Conservation (phyloP, 1,139 yeast species). For the Debaryomycetaceae sp. region DNA sequence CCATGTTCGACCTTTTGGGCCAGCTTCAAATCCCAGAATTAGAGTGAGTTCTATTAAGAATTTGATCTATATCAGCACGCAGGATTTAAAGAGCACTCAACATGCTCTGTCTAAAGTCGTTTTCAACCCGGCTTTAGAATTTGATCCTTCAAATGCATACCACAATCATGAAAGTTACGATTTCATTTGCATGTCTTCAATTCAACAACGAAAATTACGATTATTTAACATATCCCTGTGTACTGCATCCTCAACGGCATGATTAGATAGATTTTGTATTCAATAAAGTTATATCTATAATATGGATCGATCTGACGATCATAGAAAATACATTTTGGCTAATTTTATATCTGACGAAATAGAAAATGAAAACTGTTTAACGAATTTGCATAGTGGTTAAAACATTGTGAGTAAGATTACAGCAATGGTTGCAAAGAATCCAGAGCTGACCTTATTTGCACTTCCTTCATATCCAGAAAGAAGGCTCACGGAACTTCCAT, state of each 20-base stretch:
- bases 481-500: not conserved
- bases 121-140: constrained; percentile 15
- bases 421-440: not conserved
- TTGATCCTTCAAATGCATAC: constrained; percentile 5
- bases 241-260: constrained; percentile 33
- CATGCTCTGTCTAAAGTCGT: constrained; percentile 17
- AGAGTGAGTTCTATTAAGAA: constrained; percentile 3
- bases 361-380: not conserved
- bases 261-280: constrained; percentile 10
- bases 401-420: not conserved
- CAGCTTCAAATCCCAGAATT: constrained; percentile 21
- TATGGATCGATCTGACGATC: not conserved
- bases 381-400: not conserved
- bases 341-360: not conserved
- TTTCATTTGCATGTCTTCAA: constrained; percentile 16
- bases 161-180: not conserved
- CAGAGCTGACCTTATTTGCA: not conserved
- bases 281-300: not conserved
- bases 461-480: not conserved
- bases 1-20: constrained; percentile 43
- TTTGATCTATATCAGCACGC: constrained; percentile 11
- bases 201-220: constrained; percentile 17
- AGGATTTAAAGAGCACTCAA: constrained; percentile 27
- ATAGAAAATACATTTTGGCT: not conserved
- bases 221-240: constrained; percentile 9